Percentiles rank a stretch among this genome's conserved stretches.
Evolutionary conservation across 257 asterid genomes (phyloP).

Genomic region (Agastache rugosa): DNA sequence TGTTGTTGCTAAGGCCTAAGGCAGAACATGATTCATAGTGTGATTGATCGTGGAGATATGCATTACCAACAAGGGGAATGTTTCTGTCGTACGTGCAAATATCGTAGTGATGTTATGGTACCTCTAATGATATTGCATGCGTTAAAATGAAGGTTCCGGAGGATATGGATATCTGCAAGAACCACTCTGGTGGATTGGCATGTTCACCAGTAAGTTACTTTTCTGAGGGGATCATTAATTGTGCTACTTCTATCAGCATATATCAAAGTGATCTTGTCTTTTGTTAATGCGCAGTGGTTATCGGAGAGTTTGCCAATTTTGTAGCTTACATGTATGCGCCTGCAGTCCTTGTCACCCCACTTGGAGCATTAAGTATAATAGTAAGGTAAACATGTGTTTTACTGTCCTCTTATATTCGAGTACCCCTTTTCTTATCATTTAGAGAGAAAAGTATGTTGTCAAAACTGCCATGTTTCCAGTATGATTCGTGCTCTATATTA

Average conservation of each 20-base stretch:
- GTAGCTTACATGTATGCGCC: conserved; percentile 85
- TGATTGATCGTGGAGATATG: neutral
- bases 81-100: neutral
- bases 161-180: conserved; percentile 78
- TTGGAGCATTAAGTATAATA: conserved; percentile 84
- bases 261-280: conserved; percentile 14
- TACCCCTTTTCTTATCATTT: neutral
- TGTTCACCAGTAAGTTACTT: conserved; percentile 67
- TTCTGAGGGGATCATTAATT: neutral
- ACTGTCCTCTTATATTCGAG: neutral
- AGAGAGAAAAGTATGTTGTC: neutral
- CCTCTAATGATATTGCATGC: conserved; percentile 14
- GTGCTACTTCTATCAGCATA: conserved; percentile 1
- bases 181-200: conserved; percentile 96
- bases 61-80: neutral
- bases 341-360: conserved; percentile 85
- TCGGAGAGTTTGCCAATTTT: conserved; percentile 83
- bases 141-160: conserved; percentile 66
- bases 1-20: neutral
- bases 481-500: neutral
- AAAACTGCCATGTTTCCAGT: neutral
- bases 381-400: conserved; percentile 55
- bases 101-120: conserved; percentile 1
- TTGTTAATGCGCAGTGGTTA: conserved; percentile 56
- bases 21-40: neutral